Evolutionary conservation across 2,329 filamentous ascomycete species (phyloP), one percentile per base, ranked within the genome.

Genomic region (Colletotrichum tamarilloi): DNA sequence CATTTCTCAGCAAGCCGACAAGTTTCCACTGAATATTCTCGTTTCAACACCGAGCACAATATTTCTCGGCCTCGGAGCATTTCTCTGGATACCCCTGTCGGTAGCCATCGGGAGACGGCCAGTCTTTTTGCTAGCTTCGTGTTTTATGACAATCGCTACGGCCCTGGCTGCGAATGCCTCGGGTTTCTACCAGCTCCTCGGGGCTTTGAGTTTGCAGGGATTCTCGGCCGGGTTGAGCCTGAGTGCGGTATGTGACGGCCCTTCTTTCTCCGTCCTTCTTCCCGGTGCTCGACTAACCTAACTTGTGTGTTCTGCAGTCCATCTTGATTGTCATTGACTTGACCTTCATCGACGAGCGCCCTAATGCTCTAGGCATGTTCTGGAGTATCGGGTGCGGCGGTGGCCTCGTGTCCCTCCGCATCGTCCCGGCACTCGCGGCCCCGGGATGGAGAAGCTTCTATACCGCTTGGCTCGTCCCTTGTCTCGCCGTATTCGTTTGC

Each of bases 341-440:
- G 55, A 82, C 82, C 0, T 84, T 82, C 74, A 82, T 84, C 56
- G 78, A 82, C 59, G 79, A 84, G 68, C 78, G 83, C 5, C 80
- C 83, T 0, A 75, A 75, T 28, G 79, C 78, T 4, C 75, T 84
- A 26, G 81, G 81, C 1, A 67, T 80, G 6, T 78, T 80, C 55
- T 84, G 82, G 81, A 78, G 78, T n/a, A 3, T 81, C 2, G 76
- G 76, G 2, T 77, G 76, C 7, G 75, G 73, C 19, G 58, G 79
- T 1, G 79, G 80, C 5, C 76, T 83, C 1, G 72, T 78, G 3
- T 26, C 79, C 0, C 75, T 82, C 1, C 81, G 81, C 0, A 75
- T 76, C 11, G 75, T 83, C 4, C 75, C 80, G 2, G 63, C 76
- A 5, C 68, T 78, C 19, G 22, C 59, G 0, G 77, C 77, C 6